Conservation (phyloP, 116 monocot genomes). For the Dioscorea cayenensis region DNA sequence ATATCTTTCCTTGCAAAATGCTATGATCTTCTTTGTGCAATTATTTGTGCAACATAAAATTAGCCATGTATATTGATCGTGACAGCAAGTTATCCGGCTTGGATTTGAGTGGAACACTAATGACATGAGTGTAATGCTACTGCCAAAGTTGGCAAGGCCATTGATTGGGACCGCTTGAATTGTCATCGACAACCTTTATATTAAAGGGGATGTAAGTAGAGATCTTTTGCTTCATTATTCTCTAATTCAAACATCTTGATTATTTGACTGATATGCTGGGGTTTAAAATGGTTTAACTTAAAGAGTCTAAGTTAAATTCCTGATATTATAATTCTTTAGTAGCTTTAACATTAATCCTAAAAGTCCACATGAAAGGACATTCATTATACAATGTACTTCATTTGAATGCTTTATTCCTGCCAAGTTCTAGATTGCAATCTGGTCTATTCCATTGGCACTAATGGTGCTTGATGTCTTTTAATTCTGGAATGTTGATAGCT, state of each 20-base stretch:
- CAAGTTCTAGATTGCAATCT: too few relatives aligned
- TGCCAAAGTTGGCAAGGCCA: constrained; percentile 74
- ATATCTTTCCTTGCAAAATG: too few relatives aligned
- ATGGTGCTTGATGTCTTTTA: too few relatives aligned
- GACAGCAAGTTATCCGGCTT: constrained; percentile 66
- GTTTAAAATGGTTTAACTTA: too few relatives aligned
- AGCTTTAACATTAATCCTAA: too few relatives aligned
- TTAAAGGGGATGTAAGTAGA: constrained; percentile 80
- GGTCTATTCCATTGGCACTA: too few relatives aligned
- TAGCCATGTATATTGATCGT: not conserved
- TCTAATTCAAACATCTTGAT: not conserved
- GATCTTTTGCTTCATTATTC: not conserved
- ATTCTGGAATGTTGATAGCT: too few relatives aligned
- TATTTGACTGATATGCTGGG: not conserved
- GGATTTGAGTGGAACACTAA: constrained; percentile 94
- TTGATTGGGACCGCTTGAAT: constrained; percentile 71
- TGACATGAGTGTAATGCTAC: constrained; percentile 87
- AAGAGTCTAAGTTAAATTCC: too few relatives aligned
- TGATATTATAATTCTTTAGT: too few relatives aligned
- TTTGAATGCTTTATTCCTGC: too few relatives aligned
- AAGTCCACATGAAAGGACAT: too few relatives aligned
- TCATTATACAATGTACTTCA: too few relatives aligned
- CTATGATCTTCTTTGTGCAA: not conserved
- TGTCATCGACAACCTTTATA: constrained; percentile 76
- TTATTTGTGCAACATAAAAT: not conserved